Base-by-base conservation (phyloP, 257 asterid species). In the Solanum dulcamara region DNA sequence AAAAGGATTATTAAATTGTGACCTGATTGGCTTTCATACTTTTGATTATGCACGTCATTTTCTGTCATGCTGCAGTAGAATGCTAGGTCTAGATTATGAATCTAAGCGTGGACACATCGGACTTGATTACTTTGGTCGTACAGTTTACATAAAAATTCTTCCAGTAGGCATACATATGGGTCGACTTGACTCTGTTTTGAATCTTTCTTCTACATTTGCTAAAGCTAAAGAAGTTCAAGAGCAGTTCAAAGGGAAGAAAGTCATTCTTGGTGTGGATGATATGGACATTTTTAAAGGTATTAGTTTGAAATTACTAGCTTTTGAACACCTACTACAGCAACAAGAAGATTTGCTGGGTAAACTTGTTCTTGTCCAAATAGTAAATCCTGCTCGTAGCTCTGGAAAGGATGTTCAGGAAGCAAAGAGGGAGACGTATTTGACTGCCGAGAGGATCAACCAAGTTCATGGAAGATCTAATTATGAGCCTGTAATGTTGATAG, bases 131-230 rank as follows among this genome's bases (percentile, higher is more conserved):
- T 95, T 91, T 83, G 99, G 99, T 22, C 97, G 99, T 70, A 94
- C 97, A 0, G 98, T 95, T 85, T 95, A 89, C 87, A 91, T 95
- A 33, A 95, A 95, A 88, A 96, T 96, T 82, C 92, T 96, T 64
- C 99, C 99, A 0, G 96, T 94, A 51, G 99, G 99, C 77, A 90
- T 96, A 84, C 99, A 96, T 88, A 91, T 93, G 97, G 98, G 99
- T 44, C 88, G 97, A 84, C 88, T 96, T 87, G 93, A 92, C 83
- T 94, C 95, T 11, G 98, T 94, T 46, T 35, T 96, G 86, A 91
- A 92, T 87, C 92, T 89, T 85, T 89, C 89, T 83, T 92, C 96
- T 35, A 94, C 98, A 2, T 83, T 88, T 88, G 89, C 87, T 71
- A 94, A 92, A 88, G 91, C 93, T 88, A 92, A 90, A 86, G 98